A percentile compares a stretch with the other conserved stretches of the same genome.
These are phyloP conservation scores for Pleurotus tuoliensis DNA, from an alignment of 768 basidiomycete genomes.

Conservation along the genomic window DNA sequence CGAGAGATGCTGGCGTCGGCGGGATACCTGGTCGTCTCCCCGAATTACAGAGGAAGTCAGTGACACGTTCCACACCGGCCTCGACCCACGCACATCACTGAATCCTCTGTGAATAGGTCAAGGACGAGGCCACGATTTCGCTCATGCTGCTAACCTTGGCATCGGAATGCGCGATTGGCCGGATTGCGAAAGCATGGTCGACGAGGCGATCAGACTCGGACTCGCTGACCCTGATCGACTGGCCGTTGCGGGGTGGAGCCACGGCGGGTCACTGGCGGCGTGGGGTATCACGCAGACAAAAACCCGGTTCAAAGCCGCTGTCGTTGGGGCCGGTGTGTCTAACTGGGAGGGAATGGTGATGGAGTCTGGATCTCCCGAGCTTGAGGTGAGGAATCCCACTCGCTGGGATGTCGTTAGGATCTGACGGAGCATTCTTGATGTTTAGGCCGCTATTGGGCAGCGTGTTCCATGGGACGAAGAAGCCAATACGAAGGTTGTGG, in stretches of 20 bases:
- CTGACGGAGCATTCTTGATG: no score
- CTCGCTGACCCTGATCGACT: constrained; percentile 26
- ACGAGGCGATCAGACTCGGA: constrained; percentile 27
- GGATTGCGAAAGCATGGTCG: constrained; percentile 34
- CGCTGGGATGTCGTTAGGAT: no score
- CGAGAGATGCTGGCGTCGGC: constrained; percentile 29
- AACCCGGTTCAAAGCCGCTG: constrained; percentile 29
- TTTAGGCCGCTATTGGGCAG: constrained; percentile 26
- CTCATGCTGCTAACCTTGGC: constrained; percentile 24
- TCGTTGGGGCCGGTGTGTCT: constrained; percentile 30
- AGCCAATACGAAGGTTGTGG: constrained; percentile 6
- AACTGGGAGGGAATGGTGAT: constrained; percentile 35
- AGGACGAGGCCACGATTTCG: constrained; percentile 30
- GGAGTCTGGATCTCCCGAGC: constrained; percentile 31
- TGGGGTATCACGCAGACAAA: constrained; percentile 33
- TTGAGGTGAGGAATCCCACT: constrained; percentile 21
- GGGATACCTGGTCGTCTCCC: constrained; percentile 31
- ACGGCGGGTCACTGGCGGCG: constrained; percentile 31
- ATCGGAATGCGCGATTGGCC: constrained; percentile 27
- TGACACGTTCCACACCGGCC: neutral
- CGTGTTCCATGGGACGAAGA: constrained; percentile 27
- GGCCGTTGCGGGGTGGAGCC: constrained; percentile 34
- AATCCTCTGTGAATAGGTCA: constrained; percentile 19
- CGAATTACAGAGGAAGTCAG: constrained; percentile 34
- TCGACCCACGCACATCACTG: neutral